phyloP scores from a whole-genome alignment of 2,329 filamentous ascomycete genomes.

The Alternaria tenuissima region DNA sequence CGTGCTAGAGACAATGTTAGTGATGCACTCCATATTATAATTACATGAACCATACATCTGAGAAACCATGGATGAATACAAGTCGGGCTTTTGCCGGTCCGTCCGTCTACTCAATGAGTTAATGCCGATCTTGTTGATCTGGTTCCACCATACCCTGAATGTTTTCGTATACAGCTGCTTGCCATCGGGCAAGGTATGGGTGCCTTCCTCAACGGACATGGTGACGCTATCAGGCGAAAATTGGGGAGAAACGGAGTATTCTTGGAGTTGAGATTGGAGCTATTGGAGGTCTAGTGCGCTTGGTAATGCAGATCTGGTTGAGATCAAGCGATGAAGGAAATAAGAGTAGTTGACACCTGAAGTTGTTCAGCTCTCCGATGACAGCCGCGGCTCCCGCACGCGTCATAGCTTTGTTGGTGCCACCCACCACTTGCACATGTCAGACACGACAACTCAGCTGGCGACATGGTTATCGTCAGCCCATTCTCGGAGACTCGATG shows the following conservation, averaged over 20 bases:
- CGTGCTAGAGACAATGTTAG: slow-evolving; percentile 18
- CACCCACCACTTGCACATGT: slow-evolving; percentile 3
- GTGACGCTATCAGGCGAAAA: slow-evolving; percentile 2
- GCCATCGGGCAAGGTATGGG: slow-evolving; percentile 61
- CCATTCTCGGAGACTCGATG: neutral
- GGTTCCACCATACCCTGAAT: slow-evolving; percentile 59
- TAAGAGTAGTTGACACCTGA: slow-evolving; percentile 2
- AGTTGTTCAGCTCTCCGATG: slow-evolving; percentile 6
- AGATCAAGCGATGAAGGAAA: neutral
- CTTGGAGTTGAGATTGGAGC: neutral
- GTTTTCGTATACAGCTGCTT: slow-evolving; percentile 67
- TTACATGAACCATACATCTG: slow-evolving; percentile 58
- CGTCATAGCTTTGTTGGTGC: slow-evolving; percentile 17
- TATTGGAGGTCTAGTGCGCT: neutral
- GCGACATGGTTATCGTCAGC: neutral
- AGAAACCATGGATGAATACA: slow-evolving; percentile 88
- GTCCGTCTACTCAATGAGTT: slow-evolving; percentile 57
- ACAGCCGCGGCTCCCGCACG: slow-evolving; percentile 20
- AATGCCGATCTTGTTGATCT: slow-evolving; percentile 12
- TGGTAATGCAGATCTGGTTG: neutral
- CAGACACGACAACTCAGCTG: neutral
- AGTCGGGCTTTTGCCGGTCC: slow-evolving; percentile 72
- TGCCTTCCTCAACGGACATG: slow-evolving; percentile 60
- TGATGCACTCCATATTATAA: neutral
- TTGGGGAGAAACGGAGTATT: neutral